Conservation (phyloP, 495 filamentous ascomycete species). For the Podospora anserina region DNA sequence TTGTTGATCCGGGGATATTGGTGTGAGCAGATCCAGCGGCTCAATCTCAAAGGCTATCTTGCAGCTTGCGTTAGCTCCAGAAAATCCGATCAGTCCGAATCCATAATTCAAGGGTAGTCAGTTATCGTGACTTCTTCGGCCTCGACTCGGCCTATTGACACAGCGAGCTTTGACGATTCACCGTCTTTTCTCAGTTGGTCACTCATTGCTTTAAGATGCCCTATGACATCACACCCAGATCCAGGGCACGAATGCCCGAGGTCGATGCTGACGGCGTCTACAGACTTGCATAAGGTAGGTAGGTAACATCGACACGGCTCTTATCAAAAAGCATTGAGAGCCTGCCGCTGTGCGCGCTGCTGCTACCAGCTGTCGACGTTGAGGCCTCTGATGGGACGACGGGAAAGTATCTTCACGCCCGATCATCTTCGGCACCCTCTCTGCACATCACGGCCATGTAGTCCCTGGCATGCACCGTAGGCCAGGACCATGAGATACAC, state of each 20-base stretch:
- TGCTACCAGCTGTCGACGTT: not conserved
- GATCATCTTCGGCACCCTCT: not conserved
- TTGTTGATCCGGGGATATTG: not conserved
- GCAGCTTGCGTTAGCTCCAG: constrained; percentile 2
- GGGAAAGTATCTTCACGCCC: not conserved
- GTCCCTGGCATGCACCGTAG: not conserved
- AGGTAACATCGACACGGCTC: not conserved
- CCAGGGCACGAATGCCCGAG: not conserved
- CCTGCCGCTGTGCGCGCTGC: not conserved
- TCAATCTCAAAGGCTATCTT: constrained; percentile 1
- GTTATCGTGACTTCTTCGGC: not conserved
- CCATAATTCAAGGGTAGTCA: not conserved
- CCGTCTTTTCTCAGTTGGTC: not conserved
- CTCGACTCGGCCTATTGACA: not conserved
- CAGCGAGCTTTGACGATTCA: not conserved
- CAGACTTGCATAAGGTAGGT: not conserved
- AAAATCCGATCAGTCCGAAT: not conserved
- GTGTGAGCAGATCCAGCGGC: constrained; percentile 1
- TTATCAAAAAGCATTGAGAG: not conserved
- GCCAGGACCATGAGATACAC: not conserved
- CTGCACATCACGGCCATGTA: not conserved
- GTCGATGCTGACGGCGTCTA: not conserved
- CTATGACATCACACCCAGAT: not conserved
- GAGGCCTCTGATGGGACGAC: not conserved
- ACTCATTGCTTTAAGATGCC: not conserved